These are phyloP conservation scores for Gillenia trifoliata DNA, from an alignment of 306 rosid genomes.

Conservation along the genomic window DNA sequence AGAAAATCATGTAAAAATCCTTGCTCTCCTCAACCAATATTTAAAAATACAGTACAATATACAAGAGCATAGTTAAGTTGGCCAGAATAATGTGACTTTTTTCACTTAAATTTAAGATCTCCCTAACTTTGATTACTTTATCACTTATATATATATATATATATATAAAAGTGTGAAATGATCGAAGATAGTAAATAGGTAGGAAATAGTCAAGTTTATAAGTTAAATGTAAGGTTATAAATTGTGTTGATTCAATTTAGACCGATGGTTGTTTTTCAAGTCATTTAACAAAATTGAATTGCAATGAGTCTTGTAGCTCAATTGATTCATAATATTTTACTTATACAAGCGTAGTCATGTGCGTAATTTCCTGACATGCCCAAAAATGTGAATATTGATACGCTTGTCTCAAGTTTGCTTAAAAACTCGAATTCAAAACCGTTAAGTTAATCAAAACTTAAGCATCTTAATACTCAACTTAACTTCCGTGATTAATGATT, in stretches of 20 bases:
- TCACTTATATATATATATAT: no score
- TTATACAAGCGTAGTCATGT: no score
- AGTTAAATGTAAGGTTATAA: neutral
- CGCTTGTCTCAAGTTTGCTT: no score
- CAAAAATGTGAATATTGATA: no score
- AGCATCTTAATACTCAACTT: neutral
- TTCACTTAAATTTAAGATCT: no score
- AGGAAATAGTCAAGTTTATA: neutral
- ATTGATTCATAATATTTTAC: no score
- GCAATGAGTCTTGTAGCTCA: neutral
- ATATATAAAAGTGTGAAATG: no score
- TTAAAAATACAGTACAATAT: neutral
- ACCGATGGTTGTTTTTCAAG: neutral
- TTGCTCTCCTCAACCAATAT: neutral
- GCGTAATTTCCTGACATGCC: no score
- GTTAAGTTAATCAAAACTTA: no score
- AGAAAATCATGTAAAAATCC: neutral
- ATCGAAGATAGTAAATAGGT: no score
- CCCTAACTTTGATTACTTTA: neutral
- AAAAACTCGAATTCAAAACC: no score
- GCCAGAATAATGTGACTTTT: accelerated
- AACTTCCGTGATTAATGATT: neutral
- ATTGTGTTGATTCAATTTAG: neutral
- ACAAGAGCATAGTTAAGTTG: neutral
- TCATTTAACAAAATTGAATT: no score